phyloP scores from a whole-genome alignment of 768 basidiomycete genomes.

The Tulasnella sp. region DNA sequence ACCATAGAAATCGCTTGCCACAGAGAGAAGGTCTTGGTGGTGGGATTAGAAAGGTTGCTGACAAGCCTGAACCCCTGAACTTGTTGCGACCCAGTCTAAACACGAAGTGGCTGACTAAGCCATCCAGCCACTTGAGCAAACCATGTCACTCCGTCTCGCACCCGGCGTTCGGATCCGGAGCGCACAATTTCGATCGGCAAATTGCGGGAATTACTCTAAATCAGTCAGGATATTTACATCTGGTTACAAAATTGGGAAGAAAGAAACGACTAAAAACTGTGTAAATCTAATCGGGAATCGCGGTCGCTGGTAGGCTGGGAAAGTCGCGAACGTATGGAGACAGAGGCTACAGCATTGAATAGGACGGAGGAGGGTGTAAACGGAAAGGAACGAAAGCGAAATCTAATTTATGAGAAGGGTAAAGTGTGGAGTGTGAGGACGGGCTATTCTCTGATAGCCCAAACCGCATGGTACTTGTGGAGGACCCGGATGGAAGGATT shows the following conservation, averaged over 20 bases:
- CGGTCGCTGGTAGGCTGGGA: neutral
- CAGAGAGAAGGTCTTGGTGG: neutral
- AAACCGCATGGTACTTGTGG: constrained; percentile 7
- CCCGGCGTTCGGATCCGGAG: neutral
- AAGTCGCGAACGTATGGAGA: neutral
- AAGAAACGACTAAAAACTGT: neutral
- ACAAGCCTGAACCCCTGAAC: neutral
- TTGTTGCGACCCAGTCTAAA: neutral
- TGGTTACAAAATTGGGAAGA: neutral
- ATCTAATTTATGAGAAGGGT: neutral
- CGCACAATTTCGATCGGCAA: constrained; percentile 2
- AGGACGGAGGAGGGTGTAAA: neutral
- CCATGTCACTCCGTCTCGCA: neutral
- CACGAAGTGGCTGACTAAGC: neutral
- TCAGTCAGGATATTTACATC: neutral
- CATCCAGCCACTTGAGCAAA: neutral
- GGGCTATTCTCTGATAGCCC: neutral
- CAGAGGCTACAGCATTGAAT: neutral
- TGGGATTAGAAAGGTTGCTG: neutral
- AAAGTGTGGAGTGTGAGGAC: neutral
- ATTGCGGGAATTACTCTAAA: neutral
- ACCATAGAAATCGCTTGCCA: neutral
- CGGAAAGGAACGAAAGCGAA: neutral
- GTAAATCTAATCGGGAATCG: neutral
- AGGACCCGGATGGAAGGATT: neutral